Evolutionary conservation across 441 rosid species (phyloP), one percentile per base, ranked within the genome.

Genomic region (Iberis amara): DNA sequence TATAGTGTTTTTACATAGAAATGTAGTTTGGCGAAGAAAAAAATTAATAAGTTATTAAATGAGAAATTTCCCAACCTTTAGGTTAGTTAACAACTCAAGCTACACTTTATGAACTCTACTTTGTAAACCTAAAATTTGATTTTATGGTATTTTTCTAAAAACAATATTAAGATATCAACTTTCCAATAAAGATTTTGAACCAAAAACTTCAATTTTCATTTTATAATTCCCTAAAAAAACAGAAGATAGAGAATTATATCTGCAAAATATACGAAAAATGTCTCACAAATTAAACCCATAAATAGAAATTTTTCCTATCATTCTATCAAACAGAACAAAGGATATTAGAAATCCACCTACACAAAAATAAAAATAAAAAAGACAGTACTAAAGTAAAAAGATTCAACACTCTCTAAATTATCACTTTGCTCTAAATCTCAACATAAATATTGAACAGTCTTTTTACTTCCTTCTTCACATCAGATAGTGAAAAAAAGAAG

Each of bases 261-360:
- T 13, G 21, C 21, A 6, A 59, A 59, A 61, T 43, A 52, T 27
- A 55, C 5, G 30, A 39, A 47, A 15, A 40, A 31, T 5, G 10
- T 24, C 11, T 50, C 59, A 43, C 31, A 50, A 57, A 37, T 9
- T 21, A 12, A 43, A 64, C 35, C 8, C 47, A 7, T 0, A 27
- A 18, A 11, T 3, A 55, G 32, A 11, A 52, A 31, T 8, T 31
- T 4, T 3, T 7, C 36, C 37, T 21, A 45, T 12, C 8, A 31
- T 33, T 12, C 39, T 35, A 42, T 31, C 27, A 39, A 6, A 37
- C 28, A 43, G 43, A 40, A 64, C 41, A 50, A 28, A 53, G 13
- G 57, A 50, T 40, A 50, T 18, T 18, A 18, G 3, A 31, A 28
- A 46, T 39, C 46, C 46, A 46, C 33, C 64, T 65, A 52, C 52